Evolutionary conservation across 2,329 filamentous ascomycete species (phyloP), one percentile per base, ranked within the genome.

Genomic region (Didymella keratinophila): DNA sequence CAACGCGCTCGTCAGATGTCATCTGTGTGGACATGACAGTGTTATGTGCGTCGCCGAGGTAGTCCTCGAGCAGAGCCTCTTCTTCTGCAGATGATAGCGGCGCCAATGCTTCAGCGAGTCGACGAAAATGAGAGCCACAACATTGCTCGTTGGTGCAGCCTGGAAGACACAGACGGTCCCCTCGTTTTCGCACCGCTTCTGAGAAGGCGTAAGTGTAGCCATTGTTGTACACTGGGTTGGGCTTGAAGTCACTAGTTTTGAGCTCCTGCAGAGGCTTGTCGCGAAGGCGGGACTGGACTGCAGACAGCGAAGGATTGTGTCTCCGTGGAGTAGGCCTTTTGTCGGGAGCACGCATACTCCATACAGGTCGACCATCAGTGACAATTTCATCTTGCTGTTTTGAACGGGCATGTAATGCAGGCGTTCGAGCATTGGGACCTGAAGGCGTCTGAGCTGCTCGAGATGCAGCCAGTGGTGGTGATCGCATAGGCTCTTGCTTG

Each of bases 131-230:
- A 41, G 85, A 85, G 20, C 91, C 91, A 67, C 92, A 96, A 76
- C 93, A 97, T 54, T 88, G 84, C 44, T 87, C 82, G 51, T 89
- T 86, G 2, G 87, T 89, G 72, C 93, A 97, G 12, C 90, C 91
- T 2, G 87, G 83, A 10, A 96, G 80, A 60, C 86, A 89, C 48
- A 87, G 86, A 34, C 92, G 87, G 39, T 89, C 86, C 10, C 86
- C 84, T 63, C 84, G 89, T 53, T 85, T 86, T 51, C 93, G 88
- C 14, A 96, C 84, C 0, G 93, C 88, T 58, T 94, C 89, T 1
- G 84, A 81, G 71, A 87, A 96, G 11, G 92, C 91, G 75, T 86
- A 92, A 52, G 87, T 84, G 42, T 87, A 80, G 2, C 91, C 90
- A 41, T 89, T 83, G 63, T 93, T 94, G 65, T 82, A 84, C 4